Evolutionary conservation across 1,139 yeast genomes (phyloP), one percentile per base, ranked within the genome.

Genomic region (Pichia kudriavzevii): DNA sequence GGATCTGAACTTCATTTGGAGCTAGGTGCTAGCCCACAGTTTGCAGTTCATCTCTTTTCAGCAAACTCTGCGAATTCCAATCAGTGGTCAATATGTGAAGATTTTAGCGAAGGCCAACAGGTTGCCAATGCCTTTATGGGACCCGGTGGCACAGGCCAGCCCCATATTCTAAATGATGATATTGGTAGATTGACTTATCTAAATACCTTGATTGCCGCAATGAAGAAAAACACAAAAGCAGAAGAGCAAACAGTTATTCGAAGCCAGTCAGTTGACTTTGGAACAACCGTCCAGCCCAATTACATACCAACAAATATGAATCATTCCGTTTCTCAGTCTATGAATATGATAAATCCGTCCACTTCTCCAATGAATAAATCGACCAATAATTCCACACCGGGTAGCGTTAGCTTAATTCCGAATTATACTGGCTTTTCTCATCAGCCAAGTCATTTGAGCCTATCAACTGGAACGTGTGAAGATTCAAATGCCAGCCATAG

Each of bases 41-140:
- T 81, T 56, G 81, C 87, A 1, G 91, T 81, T 1, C 79, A 75
- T 50, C n/a, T n/a, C n/a, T 80, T 80, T 53, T 64, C 64, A 48
- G 64, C 67, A 46, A 75, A 74, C 9, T 61, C 64, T 19, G 41
- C 43, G 5, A 63, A 65, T 43, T 59, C 70, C 26, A 79, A 80
- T 53, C 85, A 79, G 50, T 81, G 93, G 93, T 75, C 82, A 2
- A 75, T 79, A 19, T 80, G 91, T 56, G 91, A 80, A 41, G 93
- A 81, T 57, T 81, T 81, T 48, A 76, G 84, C 40, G 91, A 80
- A 48, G 87, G 83, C 17, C 85, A 79, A 49, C 88, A 81, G 53
- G 91, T 81, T 10, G 73, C 75, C 40, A 69, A 66, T 42, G 88
- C 91, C 0, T 73, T 64, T 50, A 59, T 64, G 29, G 75, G 75